These are phyloP conservation scores for Fusarium stilboides DNA, from an alignment of 2,329 filamentous ascomycete genomes.

Conservation along the genomic window DNA sequence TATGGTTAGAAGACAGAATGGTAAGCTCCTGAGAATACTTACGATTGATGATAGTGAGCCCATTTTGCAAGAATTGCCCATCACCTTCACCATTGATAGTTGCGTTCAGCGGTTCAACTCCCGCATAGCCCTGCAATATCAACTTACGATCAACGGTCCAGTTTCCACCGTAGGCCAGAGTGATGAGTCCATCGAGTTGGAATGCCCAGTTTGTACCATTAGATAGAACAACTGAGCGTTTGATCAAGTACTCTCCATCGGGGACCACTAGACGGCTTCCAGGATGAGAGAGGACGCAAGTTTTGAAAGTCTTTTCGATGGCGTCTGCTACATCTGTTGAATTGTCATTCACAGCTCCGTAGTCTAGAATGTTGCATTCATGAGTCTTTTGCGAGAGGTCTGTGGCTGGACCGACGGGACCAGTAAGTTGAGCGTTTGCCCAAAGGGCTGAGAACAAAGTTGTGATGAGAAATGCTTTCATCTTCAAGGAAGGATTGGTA, in stretches of 20 bases:
- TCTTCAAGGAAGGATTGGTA: fast-evolving
- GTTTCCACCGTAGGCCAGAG: background rate
- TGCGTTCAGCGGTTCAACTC: slow-evolving; percentile 3
- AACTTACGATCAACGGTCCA: slow-evolving; percentile 13
- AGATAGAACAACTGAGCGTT: background rate
- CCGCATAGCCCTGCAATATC: slow-evolving; percentile 1
- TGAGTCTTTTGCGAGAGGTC: background rate
- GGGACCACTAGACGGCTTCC: background rate
- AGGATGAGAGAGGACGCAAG: background rate
- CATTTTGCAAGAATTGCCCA: slow-evolving; percentile 4
- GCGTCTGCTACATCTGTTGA: background rate
- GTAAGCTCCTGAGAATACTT: background rate
- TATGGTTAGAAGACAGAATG: background rate
- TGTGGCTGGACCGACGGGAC: background rate
- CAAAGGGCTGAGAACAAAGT: background rate
- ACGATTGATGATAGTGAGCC: slow-evolving; percentile 1
- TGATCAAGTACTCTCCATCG: background rate
- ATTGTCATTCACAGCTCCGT: background rate
- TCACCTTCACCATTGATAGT: slow-evolving; percentile 12
- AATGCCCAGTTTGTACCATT: slow-evolving; percentile 8
- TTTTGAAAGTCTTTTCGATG: background rate
- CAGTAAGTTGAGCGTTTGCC: background rate
- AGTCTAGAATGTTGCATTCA: background rate
- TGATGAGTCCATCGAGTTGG: background rate
- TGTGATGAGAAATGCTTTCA: background rate